Conservation (phyloP, 495 filamentous ascomycete genomes). For the Penicillium taxi region DNA sequence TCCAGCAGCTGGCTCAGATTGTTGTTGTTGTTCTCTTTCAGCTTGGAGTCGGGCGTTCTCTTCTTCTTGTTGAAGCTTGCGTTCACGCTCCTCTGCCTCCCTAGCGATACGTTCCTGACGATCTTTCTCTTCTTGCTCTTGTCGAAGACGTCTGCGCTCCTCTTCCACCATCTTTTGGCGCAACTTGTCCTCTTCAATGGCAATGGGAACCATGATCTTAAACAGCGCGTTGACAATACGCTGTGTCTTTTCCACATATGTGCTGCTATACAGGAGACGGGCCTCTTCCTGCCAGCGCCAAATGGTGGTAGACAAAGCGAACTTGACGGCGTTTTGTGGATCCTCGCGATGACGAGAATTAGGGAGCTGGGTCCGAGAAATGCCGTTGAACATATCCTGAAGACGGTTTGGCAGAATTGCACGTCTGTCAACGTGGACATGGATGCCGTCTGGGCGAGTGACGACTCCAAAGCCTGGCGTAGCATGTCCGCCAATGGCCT, state of each 20-base stretch:
- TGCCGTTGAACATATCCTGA: slow-evolving; percentile 48
- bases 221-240: slow-evolving; percentile 67
- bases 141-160: slow-evolving; percentile 40
- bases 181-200: slow-evolving; percentile 66
- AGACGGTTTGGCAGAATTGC: slow-evolving; percentile 47
- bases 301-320: slow-evolving; percentile 59
- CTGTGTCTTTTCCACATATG: slow-evolving; percentile 60
- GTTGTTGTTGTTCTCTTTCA: slow-evolving; percentile 40
- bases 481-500: slow-evolving; percentile 46
- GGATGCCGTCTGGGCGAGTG: slow-evolving; percentile 51
- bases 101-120: slow-evolving; percentile 44
- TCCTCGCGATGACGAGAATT: slow-evolving; percentile 45
- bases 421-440: slow-evolving; percentile 46
- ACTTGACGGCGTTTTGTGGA: slow-evolving; percentile 59
- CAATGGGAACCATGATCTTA: slow-evolving; percentile 69
- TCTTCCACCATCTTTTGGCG: slow-evolving; percentile 45
- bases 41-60: slow-evolving; percentile 41
- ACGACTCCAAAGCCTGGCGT: slow-evolving; percentile 46
- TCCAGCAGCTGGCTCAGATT: slow-evolving; percentile 40
- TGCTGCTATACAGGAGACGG: slow-evolving; percentile 67
- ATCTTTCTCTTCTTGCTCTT: slow-evolving; percentile 42
- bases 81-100: slow-evolving; percentile 53
- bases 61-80: slow-evolving; percentile 59
- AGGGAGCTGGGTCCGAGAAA: slow-evolving; percentile 38
- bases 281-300: slow-evolving; percentile 88